Evolutionary conservation across 163 green algal genomes (phyloP).

Genomic region (Prototheca wickerhamii): DNA sequence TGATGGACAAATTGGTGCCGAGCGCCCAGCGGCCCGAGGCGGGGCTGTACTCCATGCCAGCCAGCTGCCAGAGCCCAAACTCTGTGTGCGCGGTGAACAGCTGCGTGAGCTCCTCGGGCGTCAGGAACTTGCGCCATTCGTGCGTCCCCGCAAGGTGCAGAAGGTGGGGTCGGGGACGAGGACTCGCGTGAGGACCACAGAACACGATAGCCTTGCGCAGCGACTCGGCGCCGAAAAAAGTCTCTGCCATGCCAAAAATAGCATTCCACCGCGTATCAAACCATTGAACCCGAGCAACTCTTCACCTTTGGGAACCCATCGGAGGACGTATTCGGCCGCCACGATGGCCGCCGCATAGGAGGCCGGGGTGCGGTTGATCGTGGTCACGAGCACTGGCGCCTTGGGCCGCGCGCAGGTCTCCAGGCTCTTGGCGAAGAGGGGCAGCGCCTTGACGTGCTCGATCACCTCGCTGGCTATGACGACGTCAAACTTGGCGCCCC

Average conservation of each 20-base stretch:
- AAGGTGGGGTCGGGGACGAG: background rate
- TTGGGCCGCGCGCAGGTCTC: constrained; percentile 20
- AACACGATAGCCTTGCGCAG: too few species aligned
- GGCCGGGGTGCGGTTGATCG: constrained; percentile 80
- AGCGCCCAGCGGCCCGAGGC: constrained; percentile 48
- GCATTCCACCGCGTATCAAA: too few species aligned
- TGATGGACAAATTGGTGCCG: constrained; percentile 50
- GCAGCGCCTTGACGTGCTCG: constrained; percentile 75
- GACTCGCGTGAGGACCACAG: background rate
- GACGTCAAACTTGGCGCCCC: constrained; percentile 14
- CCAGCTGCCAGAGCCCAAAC: constrained; percentile 41
- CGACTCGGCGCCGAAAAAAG: too few species aligned
- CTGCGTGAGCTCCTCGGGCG: constrained; percentile 76
- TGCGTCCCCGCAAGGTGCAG: constrained; percentile 56
- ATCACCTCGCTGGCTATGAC: constrained; percentile 86
- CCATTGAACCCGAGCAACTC: too few species aligned
- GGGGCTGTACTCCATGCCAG: constrained; percentile 62
- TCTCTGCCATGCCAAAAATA: too few species aligned
- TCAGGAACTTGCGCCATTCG: constrained; percentile 85
- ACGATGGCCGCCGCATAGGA: constrained; percentile 77
- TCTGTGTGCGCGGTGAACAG: constrained; percentile 28
- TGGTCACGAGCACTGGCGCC: constrained; percentile 77
- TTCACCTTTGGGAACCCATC: constrained; percentile 55
- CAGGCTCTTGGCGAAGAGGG: constrained; percentile 29
- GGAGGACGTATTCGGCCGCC: constrained; percentile 74